Percentiles rank a stretch among this genome's conserved stretches.
These are phyloP conservation scores for Collybia mongolica DNA, from an alignment of 768 basidiomycete species.

Conservation along the genomic window DNA sequence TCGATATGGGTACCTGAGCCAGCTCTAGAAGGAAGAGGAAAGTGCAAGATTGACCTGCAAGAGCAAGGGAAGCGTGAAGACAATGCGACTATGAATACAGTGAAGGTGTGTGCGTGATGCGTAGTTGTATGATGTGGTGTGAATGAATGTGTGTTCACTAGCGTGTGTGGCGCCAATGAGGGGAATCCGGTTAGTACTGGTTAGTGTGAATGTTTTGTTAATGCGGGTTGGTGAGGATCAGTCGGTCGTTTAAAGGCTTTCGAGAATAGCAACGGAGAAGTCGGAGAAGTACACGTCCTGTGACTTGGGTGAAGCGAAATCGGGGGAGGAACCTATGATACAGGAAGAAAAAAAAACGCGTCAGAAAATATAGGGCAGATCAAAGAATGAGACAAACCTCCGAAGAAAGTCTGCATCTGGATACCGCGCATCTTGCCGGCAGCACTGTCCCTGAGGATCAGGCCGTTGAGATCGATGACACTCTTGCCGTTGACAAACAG, in stretches of 20 bases:
- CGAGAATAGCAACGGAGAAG: conserved; percentile 62
- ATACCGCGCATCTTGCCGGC: conserved; percentile 61
- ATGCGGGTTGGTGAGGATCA: background rate
- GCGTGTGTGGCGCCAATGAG: conserved; percentile 6
- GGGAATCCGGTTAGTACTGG: background rate
- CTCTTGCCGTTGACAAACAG: conserved; percentile 66
- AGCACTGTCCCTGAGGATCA: conserved; percentile 50
- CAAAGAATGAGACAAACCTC: conserved; percentile 37
- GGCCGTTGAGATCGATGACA: conserved; percentile 54
- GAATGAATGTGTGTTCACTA: conserved; percentile 11
- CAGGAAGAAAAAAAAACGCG: background rate
- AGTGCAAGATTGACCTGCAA: background rate
- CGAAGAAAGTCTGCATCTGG: conserved; percentile 81
- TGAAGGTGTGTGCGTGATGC: conserved; percentile 9
- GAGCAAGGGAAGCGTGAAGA: background rate
- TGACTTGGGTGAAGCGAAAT: conserved; percentile 59
- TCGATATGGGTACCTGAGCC: too few relatives aligned
- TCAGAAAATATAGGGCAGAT: conserved; percentile 1
- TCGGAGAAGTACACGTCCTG: conserved; percentile 69
- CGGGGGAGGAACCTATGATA: conserved; percentile 37
- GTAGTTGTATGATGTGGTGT: conserved; percentile 5
- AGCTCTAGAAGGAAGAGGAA: too few relatives aligned
- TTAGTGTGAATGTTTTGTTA: background rate
- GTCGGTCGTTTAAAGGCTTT: conserved; percentile 33
- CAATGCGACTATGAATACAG: conserved; percentile 14